Conservation (phyloP, 202 grass and related monocot species). For the Panicum hallii region DNA sequence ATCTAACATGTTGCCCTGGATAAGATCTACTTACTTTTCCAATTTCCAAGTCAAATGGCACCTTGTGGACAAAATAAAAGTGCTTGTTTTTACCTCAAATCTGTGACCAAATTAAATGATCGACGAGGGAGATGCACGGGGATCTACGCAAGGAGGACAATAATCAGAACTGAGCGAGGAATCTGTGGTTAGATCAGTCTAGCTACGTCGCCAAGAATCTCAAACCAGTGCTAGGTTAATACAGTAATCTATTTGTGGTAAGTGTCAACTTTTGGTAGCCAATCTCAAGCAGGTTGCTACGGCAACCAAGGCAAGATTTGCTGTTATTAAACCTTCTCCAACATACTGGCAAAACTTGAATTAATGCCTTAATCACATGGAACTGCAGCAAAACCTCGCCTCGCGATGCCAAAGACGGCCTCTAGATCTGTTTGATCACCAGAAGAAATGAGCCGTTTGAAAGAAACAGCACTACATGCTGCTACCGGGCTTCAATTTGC, state of each 20-base stretch:
- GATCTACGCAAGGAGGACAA: background rate
- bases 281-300: background rate
- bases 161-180: background rate
- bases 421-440: too few species aligned
- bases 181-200: background rate
- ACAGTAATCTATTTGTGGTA: background rate
- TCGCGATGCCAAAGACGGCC: background rate
- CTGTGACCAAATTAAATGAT: slow-evolving; percentile 22
- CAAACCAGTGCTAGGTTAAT: too few species aligned
- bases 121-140: background rate
- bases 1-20: background rate
- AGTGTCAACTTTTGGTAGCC: background rate
- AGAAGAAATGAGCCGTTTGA: too few species aligned
- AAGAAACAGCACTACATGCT: too few species aligned
- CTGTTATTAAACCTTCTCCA: background rate
- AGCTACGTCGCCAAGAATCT: slow-evolving; percentile 17
- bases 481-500: too few species aligned
- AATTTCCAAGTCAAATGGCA: background rate
- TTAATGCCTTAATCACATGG: background rate
- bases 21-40: background rate
- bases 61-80: background rate
- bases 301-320: background rate
- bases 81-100: slow-evolving; percentile 11
- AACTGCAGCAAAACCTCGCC: background rate
- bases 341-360: background rate